These are phyloP conservation scores for Begonia fuchsioides DNA, from an alignment of 306 rosid species.

Conservation along the genomic window DNA sequence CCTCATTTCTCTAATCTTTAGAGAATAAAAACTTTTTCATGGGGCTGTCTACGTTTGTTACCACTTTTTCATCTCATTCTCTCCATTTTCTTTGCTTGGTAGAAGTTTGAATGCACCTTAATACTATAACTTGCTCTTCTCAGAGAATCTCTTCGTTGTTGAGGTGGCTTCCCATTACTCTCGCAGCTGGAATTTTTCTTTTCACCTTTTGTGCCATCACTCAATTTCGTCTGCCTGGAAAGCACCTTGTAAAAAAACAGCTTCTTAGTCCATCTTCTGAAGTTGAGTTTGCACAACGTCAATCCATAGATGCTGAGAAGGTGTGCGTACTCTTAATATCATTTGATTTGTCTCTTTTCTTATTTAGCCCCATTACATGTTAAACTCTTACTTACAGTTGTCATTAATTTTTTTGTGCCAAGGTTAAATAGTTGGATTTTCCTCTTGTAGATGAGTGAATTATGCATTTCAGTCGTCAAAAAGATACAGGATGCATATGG, in stretches of 20 bases:
- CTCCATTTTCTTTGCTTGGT: background rate
- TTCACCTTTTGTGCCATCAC: slow-evolving; percentile 45
- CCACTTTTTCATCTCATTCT: background rate
- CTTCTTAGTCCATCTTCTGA: slow-evolving; percentile 30
- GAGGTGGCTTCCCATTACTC: slow-evolving; percentile 34
- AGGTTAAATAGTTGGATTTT: slow-evolving; percentile 11
- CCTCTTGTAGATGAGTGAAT: slow-evolving; percentile 52
- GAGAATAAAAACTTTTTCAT: too few species aligned
- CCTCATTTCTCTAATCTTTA: background rate
- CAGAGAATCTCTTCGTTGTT: slow-evolving; percentile 41
- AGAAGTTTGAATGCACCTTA: background rate
- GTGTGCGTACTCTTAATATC: slow-evolving; percentile 17
- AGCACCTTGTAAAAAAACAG: slow-evolving; percentile 16
- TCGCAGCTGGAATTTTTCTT: slow-evolving; percentile 66
- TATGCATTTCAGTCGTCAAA: slow-evolving; percentile 33
- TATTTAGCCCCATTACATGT: background rate
- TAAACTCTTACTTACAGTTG: background rate
- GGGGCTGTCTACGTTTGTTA: background rate
- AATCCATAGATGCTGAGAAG: slow-evolving; percentile 28
- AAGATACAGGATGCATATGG: slow-evolving; percentile 53
- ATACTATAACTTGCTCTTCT: slow-evolving; percentile 11
- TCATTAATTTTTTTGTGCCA: slow-evolving; percentile 8
- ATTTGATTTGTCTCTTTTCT: background rate
- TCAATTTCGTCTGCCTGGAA: slow-evolving; percentile 42
- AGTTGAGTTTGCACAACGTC: slow-evolving; percentile 26